Evolutionary conservation across 441 rosid species (phyloP).

Genomic region (Iberis amara): DNA sequence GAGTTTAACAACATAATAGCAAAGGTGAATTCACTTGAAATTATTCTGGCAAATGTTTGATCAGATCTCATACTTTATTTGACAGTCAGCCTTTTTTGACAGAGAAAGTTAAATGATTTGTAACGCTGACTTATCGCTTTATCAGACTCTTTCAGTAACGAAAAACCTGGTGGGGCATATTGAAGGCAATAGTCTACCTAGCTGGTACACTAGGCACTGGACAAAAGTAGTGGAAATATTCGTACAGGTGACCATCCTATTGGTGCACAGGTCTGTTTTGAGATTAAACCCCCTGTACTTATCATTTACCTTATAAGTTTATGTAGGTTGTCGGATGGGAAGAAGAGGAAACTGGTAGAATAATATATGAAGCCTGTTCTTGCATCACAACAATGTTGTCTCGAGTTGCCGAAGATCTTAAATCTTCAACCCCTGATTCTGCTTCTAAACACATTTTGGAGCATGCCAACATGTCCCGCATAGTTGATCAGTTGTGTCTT

Average conservation of each 20-base stretch:
- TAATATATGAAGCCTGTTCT: constrained; percentile 62
- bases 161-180: constrained; percentile 50
- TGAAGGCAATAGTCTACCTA: constrained; percentile 38
- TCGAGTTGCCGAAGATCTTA: constrained; percentile 53
- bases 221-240: constrained; percentile 70
- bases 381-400: constrained; percentile 61
- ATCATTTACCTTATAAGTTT: constrained; percentile 26
- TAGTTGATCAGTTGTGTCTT: constrained; percentile 71
- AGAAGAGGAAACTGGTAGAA: constrained; percentile 63
- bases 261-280: constrained; percentile 5
- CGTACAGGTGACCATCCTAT: constrained; percentile 56
- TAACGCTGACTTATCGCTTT: constrained; percentile 16
- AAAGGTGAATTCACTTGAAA: constrained; percentile 48
- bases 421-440: constrained; percentile 43
- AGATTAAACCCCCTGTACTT: constrained; percentile 14
- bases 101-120: constrained; percentile 8
- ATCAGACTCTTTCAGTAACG: constrained; percentile 72
- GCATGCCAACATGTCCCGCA: constrained; percentile 68
- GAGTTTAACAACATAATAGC: constrained; percentile 56
- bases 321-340: constrained; percentile 57
- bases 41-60: constrained; percentile 9
- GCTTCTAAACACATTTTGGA: constrained; percentile 60
- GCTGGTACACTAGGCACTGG: constrained; percentile 78
- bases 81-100: neutral
- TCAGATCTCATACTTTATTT: constrained; percentile 11